Base-by-base conservation (phyloP, 2,329 filamentous ascomycete species). In the Trichoderma oligosporum region DNA sequence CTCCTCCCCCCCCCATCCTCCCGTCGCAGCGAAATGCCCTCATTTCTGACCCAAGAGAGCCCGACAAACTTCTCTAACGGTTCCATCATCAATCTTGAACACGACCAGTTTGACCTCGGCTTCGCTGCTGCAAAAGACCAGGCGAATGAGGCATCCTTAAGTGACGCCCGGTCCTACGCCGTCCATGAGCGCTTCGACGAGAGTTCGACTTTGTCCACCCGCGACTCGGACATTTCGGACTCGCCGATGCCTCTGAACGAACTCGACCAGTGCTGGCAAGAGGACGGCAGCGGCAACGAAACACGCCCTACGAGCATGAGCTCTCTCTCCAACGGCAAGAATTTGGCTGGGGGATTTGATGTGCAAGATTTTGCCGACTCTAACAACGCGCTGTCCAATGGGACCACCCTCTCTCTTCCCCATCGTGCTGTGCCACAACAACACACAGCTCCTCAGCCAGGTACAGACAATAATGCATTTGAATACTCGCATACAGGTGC, bases 271-370 rank as follows among this genome's bases (percentile, higher is more conserved):
- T 42, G 41, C 48, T 57, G 55, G 53, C 54, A 41, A 33, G 58
- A 60, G 31, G 53, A 60, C 53, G 54, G 46, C 39, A 57, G 54
- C 58, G 58, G 74, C 63, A 71, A 70, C 66, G 65, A 63, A 48
- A 74, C 73, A 59, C 68, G 69, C 45, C 71, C 73, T 5, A 79
- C 82, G 66, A 85, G 79, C 72, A 81, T 85, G 73, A 82, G 77
- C 70, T 79, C 82, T 35, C 67, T 83, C 67, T 78, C 80, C 63
- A 85, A 86, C 68, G 82, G 79, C 62, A 77, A 76, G 64, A 74
- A 77, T 57, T 67, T 68, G 60, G 70, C 70, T 56, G 68, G 66
- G 59, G 66, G 67, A n/a, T 53, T 61, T 38, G 64, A 63, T 57
- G 60, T 60, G 66, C 71, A 57, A 51, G 67, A 69, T 65, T 62